Base-by-base conservation (phyloP, 352 stramenopile genomes). In the Globisporangium yorkense region DNA sequence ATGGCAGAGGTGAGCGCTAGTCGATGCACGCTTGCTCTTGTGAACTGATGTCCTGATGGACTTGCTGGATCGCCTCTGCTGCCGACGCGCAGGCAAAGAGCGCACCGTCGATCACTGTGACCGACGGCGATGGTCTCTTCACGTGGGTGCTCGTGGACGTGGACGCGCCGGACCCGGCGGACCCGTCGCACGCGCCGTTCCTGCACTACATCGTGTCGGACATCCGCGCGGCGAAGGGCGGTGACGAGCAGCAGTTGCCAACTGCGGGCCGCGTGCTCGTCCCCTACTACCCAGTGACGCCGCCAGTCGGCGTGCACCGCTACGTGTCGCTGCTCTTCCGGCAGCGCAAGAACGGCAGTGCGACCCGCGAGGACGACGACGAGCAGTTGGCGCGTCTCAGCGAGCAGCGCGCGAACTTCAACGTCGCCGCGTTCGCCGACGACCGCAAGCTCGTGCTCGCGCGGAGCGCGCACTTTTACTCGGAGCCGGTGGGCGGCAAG, bases 91-190 rank as follows among this genome's bases (percentile, higher is more conserved):
- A 65, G 59, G 59, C 59, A 12, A 21, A 20, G 1, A 54, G 39
- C 5, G 63, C 77, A 18, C 75, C 79, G 5, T 59, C 44, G 9
- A 55, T 86, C 50, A 51, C 60, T 0, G 52, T 84, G 27, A 47
- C 68, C 43, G 37, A 53, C 37, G 71, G 48, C 59, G 7, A 3
- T 4, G 70, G 61, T 24, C 57, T 53, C 20, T 90, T 84, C 72
- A 89, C 77, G 41, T 85, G 67, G 57, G 56, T 91, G 21, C 71
- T 91, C 13, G 57, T 91, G 33, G 81, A 91, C 56, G 83, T 91
- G 29, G 80, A 89, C 60, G 81, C 81, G 12, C 81, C 81, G 2
- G 61, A 78, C 44, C 81, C 81, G 9, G 54, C 62, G 16, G 62
- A 73, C 1, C 77, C 81, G 13, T 70, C 67, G 1, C 79, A 91